Evolutionary conservation across 177 flowering plant species (phyloP), one percentile per base, ranked within the genome.

Genomic region (Telopea speciosissima): DNA sequence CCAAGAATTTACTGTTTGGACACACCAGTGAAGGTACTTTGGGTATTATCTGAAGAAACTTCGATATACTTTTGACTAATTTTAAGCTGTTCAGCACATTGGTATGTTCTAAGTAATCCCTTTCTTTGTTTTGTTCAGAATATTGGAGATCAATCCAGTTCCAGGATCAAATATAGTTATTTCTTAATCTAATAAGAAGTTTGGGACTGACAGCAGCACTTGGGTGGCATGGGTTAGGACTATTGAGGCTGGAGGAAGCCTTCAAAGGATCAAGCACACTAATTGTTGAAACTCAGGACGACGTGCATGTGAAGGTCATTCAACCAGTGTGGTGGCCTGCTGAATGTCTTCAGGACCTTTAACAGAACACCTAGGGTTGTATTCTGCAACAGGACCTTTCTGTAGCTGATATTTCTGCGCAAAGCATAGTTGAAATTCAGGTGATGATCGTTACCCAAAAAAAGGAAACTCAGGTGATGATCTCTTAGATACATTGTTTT

Each of bases 321-420:
- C 84, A 75, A 79, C 99, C 99, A n/a, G 77, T 88, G 28, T 95
- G 99, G 99, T 95, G 97, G 99, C 97, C 99, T 22, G 66, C 81
- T 56, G 90, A 92, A 70, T 92, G 97, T 97, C 71, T 80, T 68
- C 80, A 60, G 23, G 85, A 86, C 14, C 71, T 83, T 73, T 79
- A 85, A 78, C 74, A 78, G 24, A 77, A 83, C 22, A 77, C 86
- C 16, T 89, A 58, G 61, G n/a, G 61, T 58, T 58, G 22, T 58
- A n/a, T 7, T 58, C n/a, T 21, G 54, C 54, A 49, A 49, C 54
- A 10, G 5, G 54, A 36, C 40, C 8, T 1, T 12, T 12, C 19
- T 49, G 3, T 36, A 36, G 40, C 54, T 49, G 17, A 49, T 12
- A 3, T 16, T 12, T 49, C 19, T 49, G 54, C 54, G 11, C 7